Evolutionary conservation across 352 stramenopile genomes (phyloP).

Genomic region (Albugo laibachii): DNA sequence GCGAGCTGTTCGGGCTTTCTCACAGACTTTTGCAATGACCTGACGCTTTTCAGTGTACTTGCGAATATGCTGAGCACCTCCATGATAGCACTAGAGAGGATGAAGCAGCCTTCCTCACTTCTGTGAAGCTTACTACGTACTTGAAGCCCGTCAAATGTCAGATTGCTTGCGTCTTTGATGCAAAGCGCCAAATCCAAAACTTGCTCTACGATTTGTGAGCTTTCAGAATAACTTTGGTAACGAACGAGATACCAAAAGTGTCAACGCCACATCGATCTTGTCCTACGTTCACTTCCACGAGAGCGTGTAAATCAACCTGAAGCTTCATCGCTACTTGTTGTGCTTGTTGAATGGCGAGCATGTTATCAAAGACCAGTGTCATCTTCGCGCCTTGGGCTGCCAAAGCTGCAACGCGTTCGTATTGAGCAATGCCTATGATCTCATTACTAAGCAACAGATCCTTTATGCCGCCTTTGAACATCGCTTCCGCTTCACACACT

Average conservation of each 20-base stretch:
- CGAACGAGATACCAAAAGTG: not conserved
- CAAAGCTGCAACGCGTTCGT: conserved; percentile 28
- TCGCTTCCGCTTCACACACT: conserved; percentile 45
- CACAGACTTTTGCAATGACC: conserved; percentile 18
- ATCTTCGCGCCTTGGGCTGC: conserved; percentile 10
- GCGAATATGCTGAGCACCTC: conserved; percentile 51
- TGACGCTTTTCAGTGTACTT: conserved; percentile 22
- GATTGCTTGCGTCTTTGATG: conserved; percentile 9
- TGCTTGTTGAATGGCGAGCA: conserved; percentile 19
- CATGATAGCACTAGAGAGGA: conserved; percentile 38
- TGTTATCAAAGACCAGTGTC: conserved; percentile 40
- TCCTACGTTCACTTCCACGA: conserved; percentile 58
- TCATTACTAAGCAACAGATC: conserved; percentile 59
- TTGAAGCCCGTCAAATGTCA: conserved; percentile 25
- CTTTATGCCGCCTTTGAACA: conserved; percentile 16
- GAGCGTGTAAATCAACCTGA: conserved; percentile 20
- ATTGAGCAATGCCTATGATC: conserved; percentile 19
- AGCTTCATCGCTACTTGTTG: conserved; percentile 8
- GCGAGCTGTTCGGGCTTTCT: conserved; percentile 19
- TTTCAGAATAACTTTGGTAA: too few relatives aligned
- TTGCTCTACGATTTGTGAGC: conserved; percentile 10
- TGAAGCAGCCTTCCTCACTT: not conserved
- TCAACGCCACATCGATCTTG: conserved; percentile 56
- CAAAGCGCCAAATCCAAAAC: conserved; percentile 17
- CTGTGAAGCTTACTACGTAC: not conserved